A percentile compares a stretch with the other conserved stretches of the same genome.
Evolutionary conservation across 177 flowering plant species (phyloP).

Genomic region (Telopea speciosissima): DNA sequence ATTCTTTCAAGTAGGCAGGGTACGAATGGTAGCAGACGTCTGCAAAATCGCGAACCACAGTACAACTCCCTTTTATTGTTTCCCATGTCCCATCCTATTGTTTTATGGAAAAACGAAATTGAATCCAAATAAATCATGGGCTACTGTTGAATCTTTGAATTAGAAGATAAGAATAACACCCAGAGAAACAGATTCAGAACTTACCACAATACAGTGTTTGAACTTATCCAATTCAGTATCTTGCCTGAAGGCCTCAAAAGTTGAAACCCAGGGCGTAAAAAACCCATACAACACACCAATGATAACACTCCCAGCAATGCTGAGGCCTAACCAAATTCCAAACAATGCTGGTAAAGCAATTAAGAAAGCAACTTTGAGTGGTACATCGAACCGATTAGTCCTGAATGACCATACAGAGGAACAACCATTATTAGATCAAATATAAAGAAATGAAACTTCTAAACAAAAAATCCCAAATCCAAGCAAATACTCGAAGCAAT

Average conservation of each 20-base stretch:
- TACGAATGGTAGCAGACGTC: slow-evolving; percentile 77
- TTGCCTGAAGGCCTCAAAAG: slow-evolving; percentile 86
- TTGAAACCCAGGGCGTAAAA: slow-evolving; percentile 86
- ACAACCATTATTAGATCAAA: slow-evolving; percentile 2
- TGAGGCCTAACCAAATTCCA: slow-evolving; percentile 66
- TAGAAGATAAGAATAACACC: neutral
- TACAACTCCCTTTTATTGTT: slow-evolving; percentile 79
- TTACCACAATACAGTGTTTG: slow-evolving; percentile 77
- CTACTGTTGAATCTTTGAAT: neutral
- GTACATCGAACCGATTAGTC: slow-evolving; percentile 59
- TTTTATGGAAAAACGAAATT: neutral
- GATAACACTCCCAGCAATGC: slow-evolving; percentile 68
- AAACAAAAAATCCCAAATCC: neutral
- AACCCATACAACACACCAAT: slow-evolving; percentile 86
- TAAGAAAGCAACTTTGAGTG: slow-evolving; percentile 63
- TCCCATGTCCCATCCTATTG: slow-evolving; percentile 90
- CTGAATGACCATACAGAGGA: slow-evolving; percentile 27
- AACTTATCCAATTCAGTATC: slow-evolving; percentile 52
- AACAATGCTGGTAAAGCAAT: slow-evolving; percentile 61
- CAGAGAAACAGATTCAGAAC: neutral
- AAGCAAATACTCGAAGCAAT: neutral
- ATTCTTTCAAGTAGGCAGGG: slow-evolving; percentile 63
- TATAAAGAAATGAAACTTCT: neutral
- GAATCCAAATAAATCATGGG: neutral
- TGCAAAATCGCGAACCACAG: slow-evolving; percentile 74